Evolutionary conservation across 2,329 filamentous ascomycete genomes (phyloP).

Genomic region (Akanthomyces muscarius): DNA sequence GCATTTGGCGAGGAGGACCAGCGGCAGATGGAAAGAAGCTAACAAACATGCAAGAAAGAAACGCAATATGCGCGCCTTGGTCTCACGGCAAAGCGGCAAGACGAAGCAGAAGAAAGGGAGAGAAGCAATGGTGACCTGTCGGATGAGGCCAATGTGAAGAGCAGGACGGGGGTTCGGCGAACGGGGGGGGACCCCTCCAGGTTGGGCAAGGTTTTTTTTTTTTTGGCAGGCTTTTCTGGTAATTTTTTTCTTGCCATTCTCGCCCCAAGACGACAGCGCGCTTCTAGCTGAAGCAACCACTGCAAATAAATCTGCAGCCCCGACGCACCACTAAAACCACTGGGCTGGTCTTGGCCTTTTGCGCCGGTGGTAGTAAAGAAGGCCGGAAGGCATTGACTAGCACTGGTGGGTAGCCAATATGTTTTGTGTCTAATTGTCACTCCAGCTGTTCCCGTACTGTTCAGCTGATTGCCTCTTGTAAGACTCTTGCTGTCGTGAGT

Average conservation of each 20-base stretch:
- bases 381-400: no score
- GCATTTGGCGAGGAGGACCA: slow-evolving; percentile 6
- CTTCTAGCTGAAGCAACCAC: not conserved
- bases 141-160: slow-evolving; percentile 17
- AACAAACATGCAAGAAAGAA: not conserved
- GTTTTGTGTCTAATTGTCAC: not conserved
- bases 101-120: slow-evolving; percentile 17
- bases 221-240: not conserved
- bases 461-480: not conserved
- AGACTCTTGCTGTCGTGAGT: not conserved
- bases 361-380: not conserved
- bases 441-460: no score
- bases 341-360: not conserved
- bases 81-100: not conserved
- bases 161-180: slow-evolving; percentile 5
- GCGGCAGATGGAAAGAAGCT: not conserved
- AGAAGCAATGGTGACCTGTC: slow-evolving; percentile 3
- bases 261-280: not conserved
- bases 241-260: not conserved
- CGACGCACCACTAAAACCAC: not conserved
- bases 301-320: not conserved
- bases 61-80: not conserved
- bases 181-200: slow-evolving; percentile 4
- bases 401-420: not conserved
- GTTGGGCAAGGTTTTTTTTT: slow-evolving; percentile 2